These are phyloP conservation scores for Gastrolobium villosum DNA, from an alignment of 306 rosid genomes.

Conservation along the genomic window DNA sequence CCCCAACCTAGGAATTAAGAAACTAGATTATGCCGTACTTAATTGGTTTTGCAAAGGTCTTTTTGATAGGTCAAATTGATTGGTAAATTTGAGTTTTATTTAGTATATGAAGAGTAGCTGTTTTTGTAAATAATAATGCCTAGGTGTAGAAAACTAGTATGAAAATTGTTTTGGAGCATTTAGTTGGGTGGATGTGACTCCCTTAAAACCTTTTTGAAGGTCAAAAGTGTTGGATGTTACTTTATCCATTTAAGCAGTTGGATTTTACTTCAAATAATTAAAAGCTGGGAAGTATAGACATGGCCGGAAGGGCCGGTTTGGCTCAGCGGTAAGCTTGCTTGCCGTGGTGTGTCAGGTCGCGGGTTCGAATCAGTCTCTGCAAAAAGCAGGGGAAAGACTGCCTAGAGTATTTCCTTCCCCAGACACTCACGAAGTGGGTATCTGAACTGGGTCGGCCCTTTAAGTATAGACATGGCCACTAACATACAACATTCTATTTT, in stretches of 20 bases:
- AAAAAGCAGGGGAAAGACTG: too few species aligned
- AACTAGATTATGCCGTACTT: background rate
- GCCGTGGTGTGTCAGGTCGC: too few species aligned
- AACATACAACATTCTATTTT: conserved; percentile 16
- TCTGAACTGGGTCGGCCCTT: too few species aligned
- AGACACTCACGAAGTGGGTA: too few species aligned
- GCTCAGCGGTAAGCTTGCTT: too few species aligned
- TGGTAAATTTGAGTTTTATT: conserved; percentile 7
- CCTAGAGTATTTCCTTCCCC: too few species aligned
- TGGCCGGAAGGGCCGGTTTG: too few species aligned
- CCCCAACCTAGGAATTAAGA: conserved; percentile 17
- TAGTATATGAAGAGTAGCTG: background rate
- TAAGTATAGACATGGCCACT: background rate
- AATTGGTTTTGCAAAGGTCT: background rate
- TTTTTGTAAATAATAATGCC: background rate
- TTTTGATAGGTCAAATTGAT: conserved; percentile 9
- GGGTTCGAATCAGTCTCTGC: too few species aligned
- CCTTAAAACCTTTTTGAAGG: conserved; percentile 11
- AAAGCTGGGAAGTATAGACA: too few species aligned
- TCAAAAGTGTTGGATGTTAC: background rate
- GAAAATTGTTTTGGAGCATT: conserved; percentile 4
- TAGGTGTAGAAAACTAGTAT: background rate
- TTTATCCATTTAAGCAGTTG: background rate
- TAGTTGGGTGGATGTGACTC: background rate
- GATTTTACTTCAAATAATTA: background rate